phyloP scores from a whole-genome alignment of 1,284 basidiomycete genomes.

The Pisolithus thermaeus region DNA sequence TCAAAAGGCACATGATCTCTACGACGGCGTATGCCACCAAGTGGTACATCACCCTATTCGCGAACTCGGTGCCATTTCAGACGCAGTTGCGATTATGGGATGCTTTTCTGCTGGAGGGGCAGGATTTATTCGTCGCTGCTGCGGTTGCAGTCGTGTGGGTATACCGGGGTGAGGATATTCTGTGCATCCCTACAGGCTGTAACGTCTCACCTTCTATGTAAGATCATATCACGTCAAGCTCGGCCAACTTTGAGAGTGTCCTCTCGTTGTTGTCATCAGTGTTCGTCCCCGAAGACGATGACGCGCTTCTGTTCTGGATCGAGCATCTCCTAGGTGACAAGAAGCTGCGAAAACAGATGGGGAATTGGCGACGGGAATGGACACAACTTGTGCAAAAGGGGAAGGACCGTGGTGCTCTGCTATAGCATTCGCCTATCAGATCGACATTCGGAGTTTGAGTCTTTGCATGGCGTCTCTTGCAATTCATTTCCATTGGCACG shows the following conservation, averaged over 20 bases:
- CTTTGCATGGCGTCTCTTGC: background rate
- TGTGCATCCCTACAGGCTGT: background rate
- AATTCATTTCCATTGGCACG: background rate
- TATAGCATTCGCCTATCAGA: slow-evolving; percentile 36
- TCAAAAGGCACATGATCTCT: slow-evolving; percentile 84
- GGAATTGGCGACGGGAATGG: slow-evolving; percentile 71
- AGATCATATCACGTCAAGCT: slow-evolving; percentile 72
- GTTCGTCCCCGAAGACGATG: slow-evolving; percentile 87
- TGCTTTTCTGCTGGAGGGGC: slow-evolving; percentile 84
- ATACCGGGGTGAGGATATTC: slow-evolving; percentile 58
- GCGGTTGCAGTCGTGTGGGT: slow-evolving; percentile 89
- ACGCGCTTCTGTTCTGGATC: slow-evolving; percentile 77
- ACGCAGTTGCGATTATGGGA: slow-evolving; percentile 96
- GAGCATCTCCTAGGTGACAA: slow-evolving; percentile 64
- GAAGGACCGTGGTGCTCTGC: slow-evolving; percentile 56
- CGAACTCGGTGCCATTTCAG: slow-evolving; percentile 95
- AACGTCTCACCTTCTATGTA: slow-evolving; percentile 6
- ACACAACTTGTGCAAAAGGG: slow-evolving; percentile 58
- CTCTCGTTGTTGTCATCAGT: slow-evolving; percentile 85
- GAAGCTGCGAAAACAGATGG: slow-evolving; percentile 67
- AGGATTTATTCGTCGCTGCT: slow-evolving; percentile 82
- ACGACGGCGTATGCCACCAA: slow-evolving; percentile 96
- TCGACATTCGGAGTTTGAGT: background rate
- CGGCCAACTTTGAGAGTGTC: slow-evolving; percentile 89
- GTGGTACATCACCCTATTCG: slow-evolving; percentile 98